Conservation (phyloP, 73 alveolate genomes). For the Paramecium caudatum region DNA sequence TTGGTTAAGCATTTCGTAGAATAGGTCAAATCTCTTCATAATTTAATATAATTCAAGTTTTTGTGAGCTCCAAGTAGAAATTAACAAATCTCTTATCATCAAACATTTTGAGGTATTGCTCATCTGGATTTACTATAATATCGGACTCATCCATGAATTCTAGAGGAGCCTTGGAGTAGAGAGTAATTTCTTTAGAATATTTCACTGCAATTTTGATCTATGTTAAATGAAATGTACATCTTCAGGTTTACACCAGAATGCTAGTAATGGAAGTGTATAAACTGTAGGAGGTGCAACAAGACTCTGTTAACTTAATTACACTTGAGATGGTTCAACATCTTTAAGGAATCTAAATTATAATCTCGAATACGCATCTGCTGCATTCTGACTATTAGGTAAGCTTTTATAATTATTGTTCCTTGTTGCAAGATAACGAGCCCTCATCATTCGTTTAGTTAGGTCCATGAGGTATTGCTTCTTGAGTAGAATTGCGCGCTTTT, state of each 20-base stretch:
- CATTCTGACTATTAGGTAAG: slow-evolving; percentile 30
- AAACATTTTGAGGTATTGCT: no score
- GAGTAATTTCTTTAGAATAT: no score
- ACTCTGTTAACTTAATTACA: slow-evolving; percentile 1
- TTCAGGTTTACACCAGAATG: slow-evolving; percentile 44
- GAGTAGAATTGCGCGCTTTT: not conserved
- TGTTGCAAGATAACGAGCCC: not conserved
- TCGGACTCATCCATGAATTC: no score
- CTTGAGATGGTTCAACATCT: slow-evolving; percentile 31
- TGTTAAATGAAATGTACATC: no score
- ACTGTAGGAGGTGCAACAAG: not conserved
- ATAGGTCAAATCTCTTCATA: slow-evolving; percentile 54
- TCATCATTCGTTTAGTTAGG: not conserved
- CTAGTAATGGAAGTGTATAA: not conserved
- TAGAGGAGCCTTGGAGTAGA: no score
- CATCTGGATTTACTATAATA: no score
- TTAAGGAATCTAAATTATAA: not conserved
- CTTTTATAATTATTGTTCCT: slow-evolving; percentile 6
- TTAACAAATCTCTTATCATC: slow-evolving; percentile 5
- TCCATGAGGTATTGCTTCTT: slow-evolving; percentile 16
- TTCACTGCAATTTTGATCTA: no score
- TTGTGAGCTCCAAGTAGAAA: slow-evolving; percentile 1
- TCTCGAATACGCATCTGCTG: not conserved
- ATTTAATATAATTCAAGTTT: slow-evolving; percentile 27
- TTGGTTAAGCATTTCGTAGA: slow-evolving; percentile 21